phyloP scores from a whole-genome alignment of 495 filamentous ascomycete species.

The Tuber calosporum region DNA sequence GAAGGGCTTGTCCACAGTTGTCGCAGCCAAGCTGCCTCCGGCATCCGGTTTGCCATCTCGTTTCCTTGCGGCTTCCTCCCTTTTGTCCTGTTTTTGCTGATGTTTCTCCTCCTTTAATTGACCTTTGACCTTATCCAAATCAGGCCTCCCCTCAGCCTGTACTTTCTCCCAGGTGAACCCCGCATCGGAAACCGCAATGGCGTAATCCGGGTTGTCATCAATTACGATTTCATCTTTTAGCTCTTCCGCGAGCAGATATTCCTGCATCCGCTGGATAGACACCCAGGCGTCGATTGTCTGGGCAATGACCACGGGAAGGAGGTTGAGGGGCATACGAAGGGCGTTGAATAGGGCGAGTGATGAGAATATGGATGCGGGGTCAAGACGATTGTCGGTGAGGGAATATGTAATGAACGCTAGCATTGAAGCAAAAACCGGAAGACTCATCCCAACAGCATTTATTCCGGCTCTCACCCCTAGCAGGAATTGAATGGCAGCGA shows the following conservation, averaged over 20 bases:
- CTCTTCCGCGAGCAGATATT: conserved; percentile 81
- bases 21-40: conserved; percentile 11
- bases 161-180: conserved; percentile 91
- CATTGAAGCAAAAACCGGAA: conserved; percentile 92
- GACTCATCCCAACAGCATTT: conserved; percentile 65
- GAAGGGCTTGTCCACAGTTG: conserved; percentile 56
- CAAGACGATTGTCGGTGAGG: conserved; percentile 61
- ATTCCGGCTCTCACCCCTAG: conserved; percentile 77
- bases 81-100: conserved; percentile 45
- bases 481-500: conserved; percentile 68
- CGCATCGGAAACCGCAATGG: conserved; percentile 64
- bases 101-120: conserved; percentile 43
- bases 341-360: conserved; percentile 89
- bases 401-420: conserved; percentile 89
- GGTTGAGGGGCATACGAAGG: conserved; percentile 77
- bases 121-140: conserved; percentile 43
- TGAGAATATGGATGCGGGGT: conserved; percentile 77
- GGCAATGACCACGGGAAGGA: conserved; percentile 80
- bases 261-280: conserved; percentile 73
- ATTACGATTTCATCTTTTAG: conserved; percentile 63
- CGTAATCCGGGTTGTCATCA: conserved; percentile 56
- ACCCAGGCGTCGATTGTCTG: conserved; percentile 84
- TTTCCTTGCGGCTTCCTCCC: conserved; percentile 40
- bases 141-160: conserved; percentile 45
- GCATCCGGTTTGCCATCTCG: conserved; percentile 35